Conservation (phyloP, 129 eudicot genomes). For the Sambucus nigra region DNA sequence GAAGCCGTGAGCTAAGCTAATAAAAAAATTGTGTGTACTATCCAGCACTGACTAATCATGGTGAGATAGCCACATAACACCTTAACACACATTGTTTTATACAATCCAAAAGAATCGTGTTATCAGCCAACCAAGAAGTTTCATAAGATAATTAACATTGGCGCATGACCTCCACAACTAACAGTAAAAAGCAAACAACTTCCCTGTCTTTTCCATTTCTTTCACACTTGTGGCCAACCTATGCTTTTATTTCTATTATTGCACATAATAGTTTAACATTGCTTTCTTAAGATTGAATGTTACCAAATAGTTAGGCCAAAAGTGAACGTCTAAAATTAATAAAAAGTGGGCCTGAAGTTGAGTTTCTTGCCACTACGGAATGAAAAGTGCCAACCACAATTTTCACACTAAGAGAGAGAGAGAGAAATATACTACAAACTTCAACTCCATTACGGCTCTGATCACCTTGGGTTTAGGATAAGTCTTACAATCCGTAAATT, state of each 20-base stretch:
- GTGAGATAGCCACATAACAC: no score
- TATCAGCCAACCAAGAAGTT: no score
- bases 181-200: no score
- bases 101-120: no score
- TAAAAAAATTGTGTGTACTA: no score
- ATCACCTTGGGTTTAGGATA: neutral
- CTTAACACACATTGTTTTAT: no score
- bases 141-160: no score
- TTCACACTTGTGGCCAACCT: no score
- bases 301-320: slow-evolving; percentile 13
- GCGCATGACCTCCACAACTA: no score
- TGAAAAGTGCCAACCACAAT: slow-evolving; percentile 1
- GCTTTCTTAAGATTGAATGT: slow-evolving; percentile 8
- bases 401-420: neutral
- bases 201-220: neutral
- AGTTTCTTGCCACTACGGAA: slow-evolving; percentile 10
- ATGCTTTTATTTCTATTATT: neutral
- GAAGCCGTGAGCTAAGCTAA: no score
- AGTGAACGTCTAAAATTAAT: neutral
- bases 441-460: neutral
- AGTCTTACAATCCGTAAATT: neutral
- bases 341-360: neutral
- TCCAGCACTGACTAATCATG: no score
- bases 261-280: slow-evolving; percentile 7
- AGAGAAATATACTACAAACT: neutral